phyloP scores from a whole-genome alignment of 192 early-diverging fungal species.

The Coemansia sp. region DNA sequence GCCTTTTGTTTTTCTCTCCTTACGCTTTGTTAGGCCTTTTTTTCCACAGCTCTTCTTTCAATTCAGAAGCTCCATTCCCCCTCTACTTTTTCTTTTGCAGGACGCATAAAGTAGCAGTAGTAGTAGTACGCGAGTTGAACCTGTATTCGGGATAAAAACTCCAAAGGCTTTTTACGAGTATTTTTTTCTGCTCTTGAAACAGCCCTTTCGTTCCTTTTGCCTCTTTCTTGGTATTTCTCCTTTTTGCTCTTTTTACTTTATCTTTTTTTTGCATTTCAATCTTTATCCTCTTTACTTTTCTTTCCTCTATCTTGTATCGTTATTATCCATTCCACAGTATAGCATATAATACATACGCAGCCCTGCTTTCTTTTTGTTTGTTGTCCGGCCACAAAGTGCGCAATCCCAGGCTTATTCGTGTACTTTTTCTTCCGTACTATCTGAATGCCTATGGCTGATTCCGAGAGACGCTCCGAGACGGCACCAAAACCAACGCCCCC shows the following conservation, averaged over 20 bases:
- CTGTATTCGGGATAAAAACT: not conserved
- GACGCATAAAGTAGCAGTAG: not conserved
- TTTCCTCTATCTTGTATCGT: not conserved
- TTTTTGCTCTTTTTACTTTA: not conserved
- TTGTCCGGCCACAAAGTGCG: not conserved
- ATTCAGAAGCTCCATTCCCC: not conserved
- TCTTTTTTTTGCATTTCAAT: not conserved
- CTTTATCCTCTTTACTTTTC: not conserved
- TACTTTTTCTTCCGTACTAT: not conserved
- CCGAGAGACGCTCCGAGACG: not conserved
- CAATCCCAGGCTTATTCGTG: not conserved
- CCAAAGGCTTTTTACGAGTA: too few relatives aligned
- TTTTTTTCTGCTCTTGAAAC: not conserved
- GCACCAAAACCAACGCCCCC: not conserved
- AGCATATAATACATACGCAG: too few relatives aligned
- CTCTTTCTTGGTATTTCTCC: too few relatives aligned
- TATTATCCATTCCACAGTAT: not conserved
- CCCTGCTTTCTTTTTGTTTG: not conserved
- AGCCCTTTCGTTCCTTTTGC: not conserved
- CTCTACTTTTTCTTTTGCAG: not conserved
- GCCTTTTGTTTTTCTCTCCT: not conserved
- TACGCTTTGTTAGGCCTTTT: not conserved
- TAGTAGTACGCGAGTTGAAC: not conserved
- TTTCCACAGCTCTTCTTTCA: not conserved
- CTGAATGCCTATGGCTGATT: slow-evolving; percentile 1